Evolutionary conservation across 2,329 filamentous ascomycete genomes (phyloP), one percentile per base, ranked within the genome.

Genomic region (Clonostachys byssicola): DNA sequence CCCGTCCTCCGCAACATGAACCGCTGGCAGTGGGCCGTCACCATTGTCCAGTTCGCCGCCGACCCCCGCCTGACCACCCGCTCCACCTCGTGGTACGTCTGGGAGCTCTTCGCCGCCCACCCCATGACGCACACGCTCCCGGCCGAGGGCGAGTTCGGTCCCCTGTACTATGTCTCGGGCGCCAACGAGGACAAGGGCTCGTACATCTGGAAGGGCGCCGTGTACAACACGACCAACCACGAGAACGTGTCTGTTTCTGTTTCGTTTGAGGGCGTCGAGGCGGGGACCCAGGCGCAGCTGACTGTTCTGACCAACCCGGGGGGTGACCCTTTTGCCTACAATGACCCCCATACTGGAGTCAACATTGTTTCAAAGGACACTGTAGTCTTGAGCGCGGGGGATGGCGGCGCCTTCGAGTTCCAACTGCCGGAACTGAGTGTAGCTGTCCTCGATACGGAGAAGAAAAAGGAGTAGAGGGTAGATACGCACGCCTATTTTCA

Each of bases 391-490:
- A 63, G 57, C 53, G 75, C 73, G 3, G 69, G 66, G 14, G 54
- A 58, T 4, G 63, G 70, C 23, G 80, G 80, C 3, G 59, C 54
- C 2, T 81, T 83, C 53, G 61, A 60, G 40, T 83, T 83, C 53
- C 66, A 58, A 23, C 50, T 84, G 55, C 79, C 78, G 0, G 65
- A 77, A 52, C 61, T 81, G 48, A 81, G 77, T 52, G 72, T 83
- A 43, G 78, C 77, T 13, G 72, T 83, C 3, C 56, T 84, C 45
- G 75, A 80, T 45, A 73, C 70, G 1, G 55, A 54, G 14, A 18
- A 40, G 2, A 40, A 40, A 18, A 9, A 40, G 17, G 14, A 40
- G 38, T n/a, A 40, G 38, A 40, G n/a, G 20, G 40, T 42, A 42
- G 40, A n/a, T 30, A 30, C 23, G 23, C 23, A 30, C 8, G 23